These are phyloP conservation scores for Hippophae rhamnoides DNA, from an alignment of 306 rosid genomes.

Conservation along the genomic window DNA sequence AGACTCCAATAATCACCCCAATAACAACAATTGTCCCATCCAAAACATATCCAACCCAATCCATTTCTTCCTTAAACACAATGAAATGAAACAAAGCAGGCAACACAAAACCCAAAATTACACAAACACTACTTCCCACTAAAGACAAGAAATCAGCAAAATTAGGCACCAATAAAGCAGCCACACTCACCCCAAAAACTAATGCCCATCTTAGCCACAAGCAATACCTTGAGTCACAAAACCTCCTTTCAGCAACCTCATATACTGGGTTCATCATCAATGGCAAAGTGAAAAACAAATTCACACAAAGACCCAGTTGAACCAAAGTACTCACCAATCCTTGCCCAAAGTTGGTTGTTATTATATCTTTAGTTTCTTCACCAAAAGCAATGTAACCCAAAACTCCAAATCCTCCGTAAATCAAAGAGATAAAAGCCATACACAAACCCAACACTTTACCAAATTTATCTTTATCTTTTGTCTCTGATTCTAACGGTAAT, in stretches of 20 bases:
- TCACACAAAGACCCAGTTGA: slow-evolving; percentile 51
- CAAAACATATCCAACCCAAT: slow-evolving; percentile 36
- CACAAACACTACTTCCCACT: slow-evolving; percentile 68
- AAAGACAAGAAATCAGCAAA: slow-evolving; percentile 67
- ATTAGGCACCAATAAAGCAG: slow-evolving; percentile 64
- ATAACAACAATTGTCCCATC: slow-evolving; percentile 43
- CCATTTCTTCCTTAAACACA: slow-evolving; percentile 53
- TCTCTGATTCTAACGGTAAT: slow-evolving; percentile 55
- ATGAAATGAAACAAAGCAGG: slow-evolving; percentile 59
- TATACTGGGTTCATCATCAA: slow-evolving; percentile 80
- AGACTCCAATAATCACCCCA: slow-evolving; percentile 37
- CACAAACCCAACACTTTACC: slow-evolving; percentile 42
- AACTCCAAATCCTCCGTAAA: slow-evolving; percentile 56
- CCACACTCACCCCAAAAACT: slow-evolving; percentile 48
- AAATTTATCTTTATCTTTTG: slow-evolving; percentile 47
- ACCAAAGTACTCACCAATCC: slow-evolving; percentile 47
- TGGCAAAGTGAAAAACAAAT: slow-evolving; percentile 57
- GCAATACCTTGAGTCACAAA: slow-evolving; percentile 39
- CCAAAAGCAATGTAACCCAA: slow-evolving; percentile 75
- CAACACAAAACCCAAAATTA: slow-evolving; percentile 51
- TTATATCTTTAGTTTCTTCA: slow-evolving; percentile 56
- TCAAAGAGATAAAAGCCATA: slow-evolving; percentile 43
- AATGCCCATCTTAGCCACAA: slow-evolving; percentile 62
- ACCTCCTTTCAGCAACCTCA: slow-evolving; percentile 60
- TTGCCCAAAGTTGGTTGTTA: slow-evolving; percentile 55